Evolutionary conservation across 1,284 basidiomycete genomes (phyloP).

Genomic region (Bjerkandera adusta): DNA sequence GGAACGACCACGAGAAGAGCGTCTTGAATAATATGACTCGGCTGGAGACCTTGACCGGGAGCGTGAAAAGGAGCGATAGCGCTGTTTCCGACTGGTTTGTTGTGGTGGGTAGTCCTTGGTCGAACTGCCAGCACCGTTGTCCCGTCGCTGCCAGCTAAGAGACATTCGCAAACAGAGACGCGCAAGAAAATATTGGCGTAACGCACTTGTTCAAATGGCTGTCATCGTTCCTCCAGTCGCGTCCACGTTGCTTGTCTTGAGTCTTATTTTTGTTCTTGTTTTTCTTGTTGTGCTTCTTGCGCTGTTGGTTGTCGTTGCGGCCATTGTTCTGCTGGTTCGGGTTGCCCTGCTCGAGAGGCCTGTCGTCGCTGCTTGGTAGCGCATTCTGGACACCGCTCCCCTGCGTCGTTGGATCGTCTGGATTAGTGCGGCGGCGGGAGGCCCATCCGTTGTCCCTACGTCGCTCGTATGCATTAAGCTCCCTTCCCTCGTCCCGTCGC

Average conservation of each 20-base stretch:
- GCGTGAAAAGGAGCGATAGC: conserved; percentile 33
- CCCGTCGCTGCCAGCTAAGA: conserved; percentile 34
- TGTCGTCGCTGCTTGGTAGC: conserved; percentile 29
- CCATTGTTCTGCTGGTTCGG: conserved; percentile 32
- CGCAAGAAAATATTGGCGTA: conserved; percentile 15
- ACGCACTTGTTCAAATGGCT: conserved; percentile 68
- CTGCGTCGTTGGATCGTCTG: conserved; percentile 11
- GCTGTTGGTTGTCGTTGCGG: conserved; percentile 29
- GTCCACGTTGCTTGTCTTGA: conserved; percentile 37
- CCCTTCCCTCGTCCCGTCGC: conserved; percentile 22
- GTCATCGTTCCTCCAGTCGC: conserved; percentile 65
- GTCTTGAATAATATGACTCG: conserved; percentile 60
- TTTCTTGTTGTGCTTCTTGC: conserved; percentile 30
- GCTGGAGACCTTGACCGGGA: conserved; percentile 60
- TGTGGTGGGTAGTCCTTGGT: conserved; percentile 16
- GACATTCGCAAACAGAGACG: conserved; percentile 11
- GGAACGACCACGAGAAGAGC: conserved; percentile 64
- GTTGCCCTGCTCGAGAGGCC: conserved; percentile 35
- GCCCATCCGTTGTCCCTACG: conserved; percentile 38
- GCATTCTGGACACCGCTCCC: conserved; percentile 9
- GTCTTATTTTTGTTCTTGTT: conserved; percentile 36
- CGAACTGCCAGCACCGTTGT: conserved; percentile 18
- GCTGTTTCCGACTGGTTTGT: conserved; percentile 28
- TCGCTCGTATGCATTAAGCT: conserved; percentile 21
- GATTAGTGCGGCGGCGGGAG: conserved; percentile 27